Evolutionary conservation across 306 rosid species (phyloP).

Genomic region (Citrullus mucosospermus): DNA sequence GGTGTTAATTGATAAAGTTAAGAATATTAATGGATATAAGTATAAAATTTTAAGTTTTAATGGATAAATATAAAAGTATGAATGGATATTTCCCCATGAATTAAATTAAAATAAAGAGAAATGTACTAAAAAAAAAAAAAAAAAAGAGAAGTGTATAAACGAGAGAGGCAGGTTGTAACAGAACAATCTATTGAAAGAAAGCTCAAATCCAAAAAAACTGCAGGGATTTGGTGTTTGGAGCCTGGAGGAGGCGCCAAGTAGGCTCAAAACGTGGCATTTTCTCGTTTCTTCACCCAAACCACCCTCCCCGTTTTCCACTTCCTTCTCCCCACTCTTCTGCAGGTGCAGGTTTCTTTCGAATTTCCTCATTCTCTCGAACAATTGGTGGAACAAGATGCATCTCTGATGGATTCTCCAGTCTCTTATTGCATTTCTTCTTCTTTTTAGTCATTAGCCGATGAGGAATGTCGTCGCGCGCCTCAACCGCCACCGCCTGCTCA

Average conservation of each 20-base stretch:
- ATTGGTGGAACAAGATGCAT: constrained; percentile 11
- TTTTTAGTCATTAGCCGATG: constrained; percentile 29
- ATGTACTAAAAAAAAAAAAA: too few species aligned
- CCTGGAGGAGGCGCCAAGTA: not conserved
- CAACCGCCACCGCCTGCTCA: constrained; percentile 35
- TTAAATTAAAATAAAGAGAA: too few species aligned
- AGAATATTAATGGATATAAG: too few species aligned
- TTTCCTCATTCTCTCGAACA: constrained; percentile 28
- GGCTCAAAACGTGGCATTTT: not conserved
- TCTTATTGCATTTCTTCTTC: not conserved
- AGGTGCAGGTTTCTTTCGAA: not conserved
- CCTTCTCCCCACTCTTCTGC: not conserved
- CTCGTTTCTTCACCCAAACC: not conserved
- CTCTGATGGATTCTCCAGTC: constrained; percentile 8
- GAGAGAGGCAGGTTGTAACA: too few species aligned
- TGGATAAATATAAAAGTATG: too few species aligned
- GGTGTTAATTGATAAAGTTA: too few species aligned
- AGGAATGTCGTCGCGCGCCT: constrained; percentile 56
- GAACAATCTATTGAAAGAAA: not conserved
- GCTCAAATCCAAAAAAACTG: not conserved
- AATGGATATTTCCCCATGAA: too few species aligned
- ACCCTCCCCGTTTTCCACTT: not conserved
- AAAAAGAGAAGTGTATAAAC: too few species aligned
- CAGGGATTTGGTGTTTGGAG: not conserved
- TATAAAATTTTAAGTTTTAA: too few species aligned